phyloP scores from a whole-genome alignment of 176 grass and related monocot species.

The Elymus sibiricus region DNA sequence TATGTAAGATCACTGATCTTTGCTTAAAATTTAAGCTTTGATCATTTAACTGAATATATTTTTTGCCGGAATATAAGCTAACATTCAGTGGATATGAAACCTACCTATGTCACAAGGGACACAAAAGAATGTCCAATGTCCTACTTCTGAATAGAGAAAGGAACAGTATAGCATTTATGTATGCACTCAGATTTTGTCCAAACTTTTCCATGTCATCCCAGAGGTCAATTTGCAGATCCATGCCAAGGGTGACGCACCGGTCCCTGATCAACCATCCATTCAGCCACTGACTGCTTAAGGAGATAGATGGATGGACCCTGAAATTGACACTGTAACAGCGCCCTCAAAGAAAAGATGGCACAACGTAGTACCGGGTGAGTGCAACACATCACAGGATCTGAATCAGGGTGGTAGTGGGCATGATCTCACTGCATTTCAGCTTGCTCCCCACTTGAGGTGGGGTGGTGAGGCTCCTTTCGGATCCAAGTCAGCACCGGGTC shows the following conservation, averaged over 20 bases:
- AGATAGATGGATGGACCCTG: not conserved
- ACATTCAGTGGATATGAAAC: not conserved
- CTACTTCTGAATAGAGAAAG: constrained; percentile 13
- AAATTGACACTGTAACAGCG: constrained; percentile 25
- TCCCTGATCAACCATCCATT: constrained; percentile 31
- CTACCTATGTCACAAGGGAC: not conserved
- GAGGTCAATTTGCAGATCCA: too few relatives aligned
- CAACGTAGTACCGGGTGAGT: constrained; percentile 26
- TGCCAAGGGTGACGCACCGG: constrained; percentile 21
- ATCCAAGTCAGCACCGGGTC: not conserved
- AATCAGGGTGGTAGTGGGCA: constrained; percentile 15
- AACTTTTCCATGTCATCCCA: not conserved
- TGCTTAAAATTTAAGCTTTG: not conserved
- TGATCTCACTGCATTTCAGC: constrained; percentile 41
- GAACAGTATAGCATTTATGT: not conserved
- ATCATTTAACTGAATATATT: not conserved
- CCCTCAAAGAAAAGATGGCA: constrained; percentile 37
- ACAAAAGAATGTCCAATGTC: not conserved
- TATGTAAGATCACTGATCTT: not conserved
- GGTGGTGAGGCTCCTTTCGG: constrained; percentile 16
- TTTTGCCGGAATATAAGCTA: not conserved
- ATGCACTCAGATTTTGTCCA: not conserved
- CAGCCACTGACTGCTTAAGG: constrained; percentile 5
- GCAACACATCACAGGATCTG: constrained; percentile 18
- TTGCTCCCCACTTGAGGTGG: constrained; percentile 53